Percentiles rank a stretch among this genome's conserved stretches.
These are phyloP conservation scores for Elongisporangium anandrum DNA, from an alignment of 352 stramenopile genomes.

Conservation along the genomic window DNA sequence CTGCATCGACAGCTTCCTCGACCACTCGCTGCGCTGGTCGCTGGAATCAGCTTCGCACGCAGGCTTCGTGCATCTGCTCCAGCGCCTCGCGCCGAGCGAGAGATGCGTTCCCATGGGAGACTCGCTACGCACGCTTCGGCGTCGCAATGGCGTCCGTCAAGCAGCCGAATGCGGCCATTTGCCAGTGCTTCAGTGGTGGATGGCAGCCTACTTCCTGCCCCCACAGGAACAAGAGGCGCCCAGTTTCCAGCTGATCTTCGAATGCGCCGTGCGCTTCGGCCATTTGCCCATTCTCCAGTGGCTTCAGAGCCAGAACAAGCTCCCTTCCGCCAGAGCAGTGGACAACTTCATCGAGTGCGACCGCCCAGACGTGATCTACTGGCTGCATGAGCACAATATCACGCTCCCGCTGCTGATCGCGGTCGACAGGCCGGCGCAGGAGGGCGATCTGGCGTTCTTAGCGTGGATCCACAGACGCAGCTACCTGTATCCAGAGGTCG, in stretches of 20 bases:
- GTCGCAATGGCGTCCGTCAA: background rate
- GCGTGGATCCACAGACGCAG: background rate
- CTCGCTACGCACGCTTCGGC: background rate
- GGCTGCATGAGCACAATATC: background rate
- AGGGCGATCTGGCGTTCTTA: background rate
- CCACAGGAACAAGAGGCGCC: background rate
- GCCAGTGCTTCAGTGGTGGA: background rate
- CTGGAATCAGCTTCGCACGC: conserved; percentile 2
- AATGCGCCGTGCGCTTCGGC: background rate
- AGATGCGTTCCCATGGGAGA: background rate
- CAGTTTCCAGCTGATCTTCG: background rate
- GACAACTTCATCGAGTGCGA: background rate
- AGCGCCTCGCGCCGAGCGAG: background rate
- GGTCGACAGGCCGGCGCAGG: background rate
- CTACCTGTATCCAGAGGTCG: background rate
- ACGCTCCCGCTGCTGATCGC: background rate
- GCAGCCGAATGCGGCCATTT: background rate
- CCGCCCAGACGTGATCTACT: background rate
- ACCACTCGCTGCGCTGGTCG: conserved; percentile 11
- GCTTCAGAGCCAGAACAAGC: background rate
- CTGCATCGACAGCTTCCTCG: conserved; percentile 4
- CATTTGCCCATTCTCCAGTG: background rate
- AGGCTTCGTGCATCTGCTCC: conserved; percentile 6
- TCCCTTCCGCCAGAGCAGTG: background rate
- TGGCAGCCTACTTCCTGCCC: background rate